A percentile compares a stretch with the other conserved stretches of the same genome.
These are phyloP conservation scores for Favolaschia claudopus DNA, from an alignment of 768 basidiomycete genomes.

Conservation along the genomic window DNA sequence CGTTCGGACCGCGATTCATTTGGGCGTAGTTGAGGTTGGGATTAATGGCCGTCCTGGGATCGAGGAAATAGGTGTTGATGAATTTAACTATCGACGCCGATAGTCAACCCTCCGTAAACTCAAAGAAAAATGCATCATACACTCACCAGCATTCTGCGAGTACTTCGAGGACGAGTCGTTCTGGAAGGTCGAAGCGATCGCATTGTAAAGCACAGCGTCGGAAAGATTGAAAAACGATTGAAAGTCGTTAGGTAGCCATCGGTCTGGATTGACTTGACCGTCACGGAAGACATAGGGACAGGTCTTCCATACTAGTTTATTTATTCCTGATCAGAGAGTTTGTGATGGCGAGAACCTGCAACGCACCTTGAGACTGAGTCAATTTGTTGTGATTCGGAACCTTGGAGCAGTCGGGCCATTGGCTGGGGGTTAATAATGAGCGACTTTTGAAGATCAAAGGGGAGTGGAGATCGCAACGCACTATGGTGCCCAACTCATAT, in stretches of 20 bases:
- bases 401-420: conserved; percentile 70
- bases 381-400: conserved; percentile 65
- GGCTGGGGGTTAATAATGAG: conserved; percentile 39
- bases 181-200: conserved; percentile 53
- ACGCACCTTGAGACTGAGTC: conserved; percentile 56
- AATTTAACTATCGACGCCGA: conserved; percentile 44
- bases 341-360: background rate
- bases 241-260: conserved; percentile 59
- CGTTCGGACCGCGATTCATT: conserved; percentile 51
- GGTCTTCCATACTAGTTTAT: conserved; percentile 56
- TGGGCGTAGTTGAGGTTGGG: conserved; percentile 70
- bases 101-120: background rate
- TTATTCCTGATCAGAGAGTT: background rate
- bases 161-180: background rate
- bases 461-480: conserved; percentile 48
- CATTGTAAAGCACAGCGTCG: conserved; percentile 66
- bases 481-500: conserved; percentile 80
- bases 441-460: background rate
- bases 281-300: conserved; percentile 67
- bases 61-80: conserved; percentile 67
- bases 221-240: conserved; percentile 62
- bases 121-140: background rate
- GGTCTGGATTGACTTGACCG: conserved; percentile 72
- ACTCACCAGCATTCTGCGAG: conserved; percentile 47
- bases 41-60: conserved; percentile 64